These are phyloP conservation scores for Eucalyptus erythrocorys DNA, from an alignment of 345 rosid species.

Conservation along the genomic window DNA sequence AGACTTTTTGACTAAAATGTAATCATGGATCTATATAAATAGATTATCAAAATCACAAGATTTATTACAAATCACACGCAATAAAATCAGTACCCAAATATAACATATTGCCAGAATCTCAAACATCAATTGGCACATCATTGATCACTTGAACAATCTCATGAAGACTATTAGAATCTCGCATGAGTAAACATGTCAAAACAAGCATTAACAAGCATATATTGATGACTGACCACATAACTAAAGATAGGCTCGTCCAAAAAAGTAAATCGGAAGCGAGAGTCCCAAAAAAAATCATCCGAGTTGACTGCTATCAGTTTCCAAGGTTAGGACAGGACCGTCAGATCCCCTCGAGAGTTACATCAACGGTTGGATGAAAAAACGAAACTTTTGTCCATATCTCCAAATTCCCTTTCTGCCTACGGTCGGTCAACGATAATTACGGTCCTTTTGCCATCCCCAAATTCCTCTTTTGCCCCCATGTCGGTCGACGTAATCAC, in stretches of 20 bases:
- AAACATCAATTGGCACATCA: background rate
- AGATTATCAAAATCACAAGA: background rate
- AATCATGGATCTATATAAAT: background rate
- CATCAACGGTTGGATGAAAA: too few relatives aligned
- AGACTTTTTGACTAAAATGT: background rate
- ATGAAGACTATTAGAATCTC: background rate
- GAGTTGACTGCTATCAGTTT: too few relatives aligned
- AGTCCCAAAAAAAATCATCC: too few relatives aligned
- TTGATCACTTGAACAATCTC: background rate
- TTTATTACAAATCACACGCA: background rate
- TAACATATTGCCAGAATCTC: background rate
- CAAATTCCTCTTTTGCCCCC: too few relatives aligned
- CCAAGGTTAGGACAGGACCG: too few relatives aligned
- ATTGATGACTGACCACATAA: background rate
- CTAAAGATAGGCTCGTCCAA: fast-evolving
- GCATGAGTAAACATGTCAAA: background rate
- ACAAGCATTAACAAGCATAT: background rate
- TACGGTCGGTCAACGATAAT: too few relatives aligned
- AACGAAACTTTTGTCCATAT: too few relatives aligned
- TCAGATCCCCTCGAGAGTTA: too few relatives aligned
- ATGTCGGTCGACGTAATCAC: too few relatives aligned
- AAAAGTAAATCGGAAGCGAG: background rate
- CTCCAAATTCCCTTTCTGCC: too few relatives aligned
- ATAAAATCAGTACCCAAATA: background rate
- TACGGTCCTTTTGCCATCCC: too few relatives aligned